Base-by-base conservation (phyloP, 768 basidiomycete species). In the Suillus bovinus region DNA sequence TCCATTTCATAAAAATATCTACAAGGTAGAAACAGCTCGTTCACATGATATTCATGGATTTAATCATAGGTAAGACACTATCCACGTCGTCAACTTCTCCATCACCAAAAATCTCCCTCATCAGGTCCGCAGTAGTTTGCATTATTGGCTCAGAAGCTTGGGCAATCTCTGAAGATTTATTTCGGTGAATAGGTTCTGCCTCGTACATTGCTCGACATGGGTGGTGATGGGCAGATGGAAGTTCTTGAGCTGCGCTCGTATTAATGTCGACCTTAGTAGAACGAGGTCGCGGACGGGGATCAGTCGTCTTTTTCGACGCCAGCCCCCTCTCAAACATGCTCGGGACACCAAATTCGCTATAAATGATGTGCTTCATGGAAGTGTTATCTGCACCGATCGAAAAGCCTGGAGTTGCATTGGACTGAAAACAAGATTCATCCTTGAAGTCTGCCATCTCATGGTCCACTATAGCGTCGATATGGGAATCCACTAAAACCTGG, bases 81-180 rank as follows among this genome's bases (percentile, higher is more conserved):
- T 52, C 50, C 5, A 17, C 17, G 20, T 52, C 50, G 11, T 52
- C 50, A 5, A 13, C 20, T n/a, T 52, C 50, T 33, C 33, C 50
- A 33, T 52, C 50, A n/a, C 50, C 29, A n/a, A 52, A 52, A 13
- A 33, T 52, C 5, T 52, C 50, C 50, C 50, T 20, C 50, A 52
- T 33, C 29, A 52, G 31, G 11, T 52, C 29, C 3, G 20, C 31
- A n/a, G 29, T 52, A 5, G 50, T n/a, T 52, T 52, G 29, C 29
- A 52, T 52, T 31, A 52, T 52, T 31, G 50, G 50, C 29, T 52
- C 29, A 20, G 17, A 0, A n/a, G 29, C 29, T 52, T 31, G 29
- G 29, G 13, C 5, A 10, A 11, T 20, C 24, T 20, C 29, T 7
- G 29, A 11, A 20, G 29, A 20, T 52, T 52, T 13, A 6, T 52